Evolutionary conservation across 805 yeast species (phyloP).

Genomic region (Brettanomyces naardenensis): DNA sequence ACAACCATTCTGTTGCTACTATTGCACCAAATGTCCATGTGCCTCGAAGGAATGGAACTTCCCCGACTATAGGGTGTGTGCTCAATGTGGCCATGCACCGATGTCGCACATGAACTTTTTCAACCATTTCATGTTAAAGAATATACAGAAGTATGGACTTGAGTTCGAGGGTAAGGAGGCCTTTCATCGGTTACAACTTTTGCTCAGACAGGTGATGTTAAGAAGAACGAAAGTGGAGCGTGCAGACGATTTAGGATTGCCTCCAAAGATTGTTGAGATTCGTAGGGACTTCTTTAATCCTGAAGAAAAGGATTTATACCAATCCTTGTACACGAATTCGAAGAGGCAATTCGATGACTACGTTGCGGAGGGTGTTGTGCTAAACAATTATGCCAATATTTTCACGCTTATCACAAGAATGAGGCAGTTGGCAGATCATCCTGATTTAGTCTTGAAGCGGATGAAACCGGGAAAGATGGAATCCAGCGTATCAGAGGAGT

Average conservation of each 20-base stretch:
- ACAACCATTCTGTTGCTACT: constrained; percentile 82
- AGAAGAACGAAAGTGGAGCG: constrained; percentile 93
- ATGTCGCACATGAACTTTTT: constrained; percentile 95
- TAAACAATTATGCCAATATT: constrained; percentile 94
- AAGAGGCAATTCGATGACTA: constrained; percentile 83
- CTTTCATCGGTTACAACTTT: constrained; percentile 65
- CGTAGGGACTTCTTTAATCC: constrained; percentile 84
- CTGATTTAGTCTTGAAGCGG: constrained; percentile 83
- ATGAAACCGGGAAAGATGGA: constrained; percentile 31
- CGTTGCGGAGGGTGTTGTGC: constrained; percentile 93
- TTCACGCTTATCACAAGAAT: constrained; percentile 92
- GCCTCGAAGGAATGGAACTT: constrained; percentile 78
- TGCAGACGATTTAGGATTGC: constrained; percentile 95
- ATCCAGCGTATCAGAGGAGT: constrained; percentile 20
- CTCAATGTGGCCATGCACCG: constrained; percentile 79
- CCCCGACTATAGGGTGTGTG: constrained; percentile 77
- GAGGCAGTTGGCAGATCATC: constrained; percentile 98
- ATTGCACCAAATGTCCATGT: constrained; percentile 91
- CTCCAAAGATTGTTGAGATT: constrained; percentile 90
- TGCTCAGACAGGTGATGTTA: constrained; percentile 77
- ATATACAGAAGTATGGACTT: constrained; percentile 79
- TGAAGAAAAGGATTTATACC: constrained; percentile 90
- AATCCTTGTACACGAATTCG: constrained; percentile 79
- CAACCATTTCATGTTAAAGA: constrained; percentile 92
- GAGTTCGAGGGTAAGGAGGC: constrained; percentile 76